Evolutionary conservation across 805 yeast species (phyloP).

Genomic region (Myxozyma sirexii): DNA sequence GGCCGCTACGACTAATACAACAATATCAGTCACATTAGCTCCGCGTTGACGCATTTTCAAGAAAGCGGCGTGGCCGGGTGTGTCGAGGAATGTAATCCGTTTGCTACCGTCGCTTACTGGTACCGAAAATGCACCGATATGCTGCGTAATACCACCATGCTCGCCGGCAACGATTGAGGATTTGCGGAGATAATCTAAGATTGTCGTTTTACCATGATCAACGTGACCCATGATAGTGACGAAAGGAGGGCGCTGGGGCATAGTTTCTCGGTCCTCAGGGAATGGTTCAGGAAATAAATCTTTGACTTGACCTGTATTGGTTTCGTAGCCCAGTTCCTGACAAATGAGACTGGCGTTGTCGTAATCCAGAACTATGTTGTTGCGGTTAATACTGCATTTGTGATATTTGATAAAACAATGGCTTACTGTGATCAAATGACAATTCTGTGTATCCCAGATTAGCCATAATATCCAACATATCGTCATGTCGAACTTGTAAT

Average conservation of each 20-base stretch:
- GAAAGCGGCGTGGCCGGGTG: conserved; percentile 98
- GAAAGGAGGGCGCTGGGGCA: conserved; percentile 82
- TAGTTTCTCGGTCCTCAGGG: conserved; percentile 50
- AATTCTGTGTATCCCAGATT: conserved; percentile 67
- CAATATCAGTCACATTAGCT: conserved; percentile 89
- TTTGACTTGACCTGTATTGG: conserved; percentile 42
- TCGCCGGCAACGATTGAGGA: conserved; percentile 82
- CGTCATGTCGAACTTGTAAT: conserved; percentile 64
- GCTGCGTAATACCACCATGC: conserved; percentile 97
- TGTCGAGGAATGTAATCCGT: conserved; percentile 85
- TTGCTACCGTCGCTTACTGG: conserved; percentile 62
- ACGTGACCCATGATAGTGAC: conserved; percentile 99
- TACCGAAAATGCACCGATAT: conserved; percentile 94
- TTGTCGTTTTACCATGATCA: conserved; percentile 96
- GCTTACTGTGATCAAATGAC: conserved; percentile 56
- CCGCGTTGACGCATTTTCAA: conserved; percentile 96
- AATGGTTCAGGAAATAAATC: conserved; percentile 35
- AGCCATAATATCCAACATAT: conserved; percentile 58
- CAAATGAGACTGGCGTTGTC: conserved; percentile 87
- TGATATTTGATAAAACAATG: no score
- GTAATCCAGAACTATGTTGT: conserved; percentile 58
- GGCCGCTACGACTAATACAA: conserved; percentile 90
- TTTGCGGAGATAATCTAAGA: conserved; percentile 81
- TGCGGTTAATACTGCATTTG: no score
- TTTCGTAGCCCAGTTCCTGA: conserved; percentile 81